Base-by-base conservation (phyloP, 148 eudicot species). In the Fagopyrum tataricum region DNA sequence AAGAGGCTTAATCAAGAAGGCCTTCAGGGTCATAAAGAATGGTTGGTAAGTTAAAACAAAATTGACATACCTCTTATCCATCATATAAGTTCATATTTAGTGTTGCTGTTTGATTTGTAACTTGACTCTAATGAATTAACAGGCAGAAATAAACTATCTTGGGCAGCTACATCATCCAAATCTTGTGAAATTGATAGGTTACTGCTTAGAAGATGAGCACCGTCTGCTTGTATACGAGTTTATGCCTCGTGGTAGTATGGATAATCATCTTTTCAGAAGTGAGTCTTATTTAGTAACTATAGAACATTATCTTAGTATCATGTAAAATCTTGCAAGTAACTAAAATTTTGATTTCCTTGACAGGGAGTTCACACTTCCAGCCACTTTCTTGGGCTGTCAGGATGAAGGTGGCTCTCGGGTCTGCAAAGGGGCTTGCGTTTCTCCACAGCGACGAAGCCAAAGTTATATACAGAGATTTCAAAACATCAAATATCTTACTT, bases 341-440 rank as follows among this genome's bases (percentile, higher is more conserved):
- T 9, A 10, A 20, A 21, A 44, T 8, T 44, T 58, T 17, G 31
- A 41, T 42, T 46, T 43, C 14, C 24, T 70, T 70, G 7, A 47
- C 74, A 82, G 85, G 85, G 74, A 74, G 82, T 26, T 76, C 75
- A 26, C 73, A 76, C 26, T 82, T 76, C 49, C 85, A 82, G 82
- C 85, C 82, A 8, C 85, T 82, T 78, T 82, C 82, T 31, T 82
- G 85, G 85, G 52, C 64, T 40, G 68, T 82, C 40, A 71, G 85
- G 37, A 73, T 82, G 79, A 76, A 79, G 26, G 81, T 82, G 41
- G 79, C 79, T 72, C 79, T 82, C 62, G 84, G 77, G 31, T 81
- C 84, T 47, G 84, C 84, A 47, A 70, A 47, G 76, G 85, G 84
- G 7, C 79, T 82, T 37, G 85, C 85, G 7, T 79, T 76, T 71